These are phyloP conservation scores for Cyberlindnera euphorbiiphila DNA, from an alignment of 805 yeast species.

Conservation along the genomic window DNA sequence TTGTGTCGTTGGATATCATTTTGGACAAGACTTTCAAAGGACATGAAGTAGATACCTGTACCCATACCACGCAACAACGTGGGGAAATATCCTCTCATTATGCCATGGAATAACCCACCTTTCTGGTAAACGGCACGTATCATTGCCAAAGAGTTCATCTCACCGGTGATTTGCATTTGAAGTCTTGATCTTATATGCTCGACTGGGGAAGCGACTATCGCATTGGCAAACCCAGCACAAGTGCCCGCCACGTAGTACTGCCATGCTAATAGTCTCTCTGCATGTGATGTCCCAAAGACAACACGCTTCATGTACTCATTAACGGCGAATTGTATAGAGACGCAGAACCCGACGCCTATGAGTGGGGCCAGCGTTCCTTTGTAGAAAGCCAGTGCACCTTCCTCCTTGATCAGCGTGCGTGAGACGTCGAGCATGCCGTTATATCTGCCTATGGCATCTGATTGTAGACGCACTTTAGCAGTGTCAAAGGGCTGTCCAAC, in stretches of 20 bases:
- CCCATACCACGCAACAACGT: slow-evolving; percentile 85
- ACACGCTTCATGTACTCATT: slow-evolving; percentile 89
- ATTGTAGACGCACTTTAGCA: slow-evolving; percentile 87
- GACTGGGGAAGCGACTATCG: slow-evolving; percentile 86
- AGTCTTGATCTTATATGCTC: slow-evolving; percentile 92
- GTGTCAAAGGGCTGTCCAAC: slow-evolving; percentile 97
- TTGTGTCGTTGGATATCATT: slow-evolving; percentile 47
- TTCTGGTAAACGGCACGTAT: slow-evolving; percentile 50
- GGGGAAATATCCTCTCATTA: slow-evolving; percentile 79
- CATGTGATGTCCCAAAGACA: slow-evolving; percentile 42
- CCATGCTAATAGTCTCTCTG: slow-evolving; percentile 40
- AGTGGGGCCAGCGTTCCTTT: slow-evolving; percentile 93
- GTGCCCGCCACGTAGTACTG: slow-evolving; percentile 85
- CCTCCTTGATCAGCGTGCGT: slow-evolving; percentile 64
- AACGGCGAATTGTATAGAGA: slow-evolving; percentile 91
- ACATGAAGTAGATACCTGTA: slow-evolving; percentile 80
- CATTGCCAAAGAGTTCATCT: slow-evolving; percentile 69
- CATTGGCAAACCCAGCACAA: slow-evolving; percentile 87
- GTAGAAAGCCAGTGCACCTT: slow-evolving; percentile 84
- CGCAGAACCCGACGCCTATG: slow-evolving; percentile 94
- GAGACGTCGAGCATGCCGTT: slow-evolving; percentile 75
- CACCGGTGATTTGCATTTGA: slow-evolving; percentile 73
- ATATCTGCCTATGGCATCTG: slow-evolving; percentile 76
- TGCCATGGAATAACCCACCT: slow-evolving; percentile 50
- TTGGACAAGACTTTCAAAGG: slow-evolving; percentile 84